phyloP scores from a whole-genome alignment of 2,329 filamentous ascomycete species.

The Talaromyces sp. region DNA sequence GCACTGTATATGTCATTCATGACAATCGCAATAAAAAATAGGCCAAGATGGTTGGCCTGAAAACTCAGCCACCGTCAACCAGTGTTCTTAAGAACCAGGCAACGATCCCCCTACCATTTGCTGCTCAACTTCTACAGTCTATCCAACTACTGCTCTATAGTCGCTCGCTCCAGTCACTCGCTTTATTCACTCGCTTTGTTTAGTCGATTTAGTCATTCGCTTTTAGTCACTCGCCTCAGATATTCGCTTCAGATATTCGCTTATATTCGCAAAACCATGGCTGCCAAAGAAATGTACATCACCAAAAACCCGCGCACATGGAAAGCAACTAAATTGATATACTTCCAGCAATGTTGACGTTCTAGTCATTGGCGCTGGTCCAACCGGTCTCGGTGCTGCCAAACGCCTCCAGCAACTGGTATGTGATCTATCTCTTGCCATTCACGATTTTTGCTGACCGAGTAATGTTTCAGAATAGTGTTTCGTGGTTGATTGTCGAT shows the following conservation, averaged over 20 bases:
- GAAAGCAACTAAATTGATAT: neutral
- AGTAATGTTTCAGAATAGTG: constrained; percentile 61
- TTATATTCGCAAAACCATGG: neutral
- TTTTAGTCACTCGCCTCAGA: neutral
- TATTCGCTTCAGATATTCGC: neutral
- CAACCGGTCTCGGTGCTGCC: constrained; percentile 92
- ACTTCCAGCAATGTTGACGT: constrained; percentile 64
- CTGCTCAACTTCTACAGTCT: neutral
- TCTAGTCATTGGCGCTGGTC: constrained; percentile 94
- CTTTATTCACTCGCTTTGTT: no score
- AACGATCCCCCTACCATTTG: neutral
- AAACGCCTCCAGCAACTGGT: constrained; percentile 97
- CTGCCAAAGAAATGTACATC: neutral
- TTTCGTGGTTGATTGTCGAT: constrained; percentile 95
- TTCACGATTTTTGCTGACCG: neutral
- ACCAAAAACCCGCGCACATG: neutral
- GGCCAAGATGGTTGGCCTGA: neutral
- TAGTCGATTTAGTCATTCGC: neutral
- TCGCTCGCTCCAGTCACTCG: no score
- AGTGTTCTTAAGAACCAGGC: neutral
- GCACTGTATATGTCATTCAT: neutral
- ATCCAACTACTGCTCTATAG: neutral
- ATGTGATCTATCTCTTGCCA: constrained; percentile 33
- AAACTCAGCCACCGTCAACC: neutral
- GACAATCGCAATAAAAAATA: neutral